Evolutionary conservation across 495 filamentous ascomycete species (phyloP).

Genomic region (Penicillium antarcticum): DNA sequence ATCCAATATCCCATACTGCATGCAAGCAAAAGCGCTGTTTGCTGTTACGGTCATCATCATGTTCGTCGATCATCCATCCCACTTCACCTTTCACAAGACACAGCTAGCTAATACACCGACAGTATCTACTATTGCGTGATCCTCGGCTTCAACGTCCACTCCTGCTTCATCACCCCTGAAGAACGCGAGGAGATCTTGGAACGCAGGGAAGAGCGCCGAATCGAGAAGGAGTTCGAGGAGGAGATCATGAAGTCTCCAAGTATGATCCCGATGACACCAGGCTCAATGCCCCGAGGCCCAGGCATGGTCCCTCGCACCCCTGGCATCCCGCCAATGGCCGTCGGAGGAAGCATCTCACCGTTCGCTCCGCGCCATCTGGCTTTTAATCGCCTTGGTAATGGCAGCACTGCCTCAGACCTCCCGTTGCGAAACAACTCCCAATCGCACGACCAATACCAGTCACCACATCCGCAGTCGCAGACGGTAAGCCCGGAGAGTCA

Average conservation of each 20-base stretch:
- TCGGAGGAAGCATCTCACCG: constrained; percentile 24
- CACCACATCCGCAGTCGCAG: constrained; percentile 21
- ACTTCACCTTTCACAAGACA: background rate
- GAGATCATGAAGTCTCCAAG: constrained; percentile 44
- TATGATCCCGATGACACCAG: constrained; percentile 34
- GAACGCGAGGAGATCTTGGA: constrained; percentile 34
- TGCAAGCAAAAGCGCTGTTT: constrained; percentile 73
- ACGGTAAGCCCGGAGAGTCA: constrained; percentile 15
- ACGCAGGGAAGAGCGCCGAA: constrained; percentile 36
- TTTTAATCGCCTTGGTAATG: constrained; percentile 35
- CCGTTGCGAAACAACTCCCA: constrained; percentile 37
- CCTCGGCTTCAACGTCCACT: constrained; percentile 53
- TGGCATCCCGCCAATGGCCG: constrained; percentile 22
- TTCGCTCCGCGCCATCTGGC: constrained; percentile 41
- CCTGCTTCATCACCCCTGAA: constrained; percentile 56
- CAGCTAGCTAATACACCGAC: constrained; percentile 12
- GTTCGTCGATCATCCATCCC: constrained; percentile 46
- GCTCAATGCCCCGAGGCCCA: constrained; percentile 5
- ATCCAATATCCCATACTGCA: constrained; percentile 62
- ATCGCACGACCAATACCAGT: constrained; percentile 16
- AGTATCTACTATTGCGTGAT: constrained; percentile 57
- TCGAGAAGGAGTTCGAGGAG: constrained; percentile 42
- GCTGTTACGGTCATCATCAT: constrained; percentile 66
- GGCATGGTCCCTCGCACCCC: constrained; percentile 25
- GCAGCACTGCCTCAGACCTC: constrained; percentile 33